Conservation (phyloP, 2,329 filamentous ascomycete species). For the Leptographium radiaticola region DNA sequence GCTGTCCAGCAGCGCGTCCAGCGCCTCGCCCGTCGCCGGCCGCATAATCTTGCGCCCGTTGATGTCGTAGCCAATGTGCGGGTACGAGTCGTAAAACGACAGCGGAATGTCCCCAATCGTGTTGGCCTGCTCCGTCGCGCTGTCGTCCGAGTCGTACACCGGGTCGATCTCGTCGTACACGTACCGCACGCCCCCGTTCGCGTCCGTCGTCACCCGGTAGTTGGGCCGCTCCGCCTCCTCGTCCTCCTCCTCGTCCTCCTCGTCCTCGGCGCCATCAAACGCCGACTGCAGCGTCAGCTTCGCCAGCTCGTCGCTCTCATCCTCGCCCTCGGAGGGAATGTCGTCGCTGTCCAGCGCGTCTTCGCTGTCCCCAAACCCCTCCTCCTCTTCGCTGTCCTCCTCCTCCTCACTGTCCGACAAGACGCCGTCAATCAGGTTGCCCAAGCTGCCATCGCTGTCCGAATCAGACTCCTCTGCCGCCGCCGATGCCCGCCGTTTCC, state of each 20-base stretch:
- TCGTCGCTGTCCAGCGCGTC: slow-evolving; percentile 26
- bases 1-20: slow-evolving; percentile 87
- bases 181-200: slow-evolving; percentile 82
- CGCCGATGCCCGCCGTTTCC: slow-evolving; percentile 54
- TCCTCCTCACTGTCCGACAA: slow-evolving; percentile 44
- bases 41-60: slow-evolving; percentile 97
- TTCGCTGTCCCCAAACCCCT: slow-evolving; percentile 32
- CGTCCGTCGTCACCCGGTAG: slow-evolving; percentile 56
- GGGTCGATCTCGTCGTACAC: slow-evolving; percentile 90
- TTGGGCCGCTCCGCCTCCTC: slow-evolving; percentile 29
- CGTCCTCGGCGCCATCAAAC: slow-evolving; percentile 15
- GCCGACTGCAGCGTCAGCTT: slow-evolving; percentile 19
- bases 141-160: slow-evolving; percentile 91
- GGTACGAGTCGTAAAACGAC: slow-evolving; percentile 93
- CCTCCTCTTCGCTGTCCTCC: slow-evolving; percentile 32
- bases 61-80: slow-evolving; percentile 97
- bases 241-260: slow-evolving; percentile 19
- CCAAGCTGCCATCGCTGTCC: slow-evolving; percentile 44
- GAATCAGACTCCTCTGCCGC: slow-evolving; percentile 37
- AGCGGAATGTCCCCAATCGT: slow-evolving; percentile 93
- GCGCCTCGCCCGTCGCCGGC: slow-evolving; percentile 81
- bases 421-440: slow-evolving; percentile 41
- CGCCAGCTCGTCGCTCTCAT: slow-evolving; percentile 25
- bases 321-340: slow-evolving; percentile 28
- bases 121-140: slow-evolving; percentile 63